These are phyloP conservation scores for Oxyria digyna DNA, from an alignment of 148 eudicot species.

Conservation along the genomic window DNA sequence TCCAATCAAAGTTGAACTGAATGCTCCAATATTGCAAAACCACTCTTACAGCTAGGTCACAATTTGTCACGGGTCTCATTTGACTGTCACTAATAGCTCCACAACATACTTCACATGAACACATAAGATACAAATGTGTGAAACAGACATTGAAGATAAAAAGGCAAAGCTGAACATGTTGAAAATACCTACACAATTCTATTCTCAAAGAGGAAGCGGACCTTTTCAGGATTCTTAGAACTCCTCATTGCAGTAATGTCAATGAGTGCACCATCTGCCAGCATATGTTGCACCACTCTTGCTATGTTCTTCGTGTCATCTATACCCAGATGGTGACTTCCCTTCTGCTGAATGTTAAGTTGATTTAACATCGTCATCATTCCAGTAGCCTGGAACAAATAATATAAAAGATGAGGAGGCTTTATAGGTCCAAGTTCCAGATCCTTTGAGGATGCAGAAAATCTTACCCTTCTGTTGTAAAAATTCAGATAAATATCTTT, in stretches of 20 bases:
- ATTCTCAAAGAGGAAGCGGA: slow-evolving; percentile 58
- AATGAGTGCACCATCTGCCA: slow-evolving; percentile 67
- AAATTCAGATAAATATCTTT: slow-evolving; percentile 83
- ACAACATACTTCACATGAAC: not conserved
- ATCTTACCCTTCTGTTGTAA: slow-evolving; percentile 57
- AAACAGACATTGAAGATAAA: not conserved
- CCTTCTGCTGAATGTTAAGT: slow-evolving; percentile 45
- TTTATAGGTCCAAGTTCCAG: too few species aligned
- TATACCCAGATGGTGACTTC: slow-evolving; percentile 94
- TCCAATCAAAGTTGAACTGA: too few species aligned
- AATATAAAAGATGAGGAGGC: not conserved
- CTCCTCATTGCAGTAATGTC: slow-evolving; percentile 64
- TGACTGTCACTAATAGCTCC: not conserved
- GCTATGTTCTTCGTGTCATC: slow-evolving; percentile 86
- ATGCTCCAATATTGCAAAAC: too few species aligned
- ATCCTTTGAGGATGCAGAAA: too few species aligned
- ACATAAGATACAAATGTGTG: not conserved
- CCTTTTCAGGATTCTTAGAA: slow-evolving; percentile 25
- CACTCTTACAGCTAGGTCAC: too few species aligned
- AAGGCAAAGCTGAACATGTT: not conserved
- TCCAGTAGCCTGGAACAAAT: slow-evolving; percentile 59
- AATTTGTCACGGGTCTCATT: too few species aligned
- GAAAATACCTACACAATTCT: slow-evolving; percentile 38
- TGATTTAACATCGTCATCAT: slow-evolving; percentile 83
- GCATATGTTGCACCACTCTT: slow-evolving; percentile 65